Percentiles rank a stretch among this genome's conserved stretches.
These are phyloP conservation scores for Hypoxylon crocopeplum DNA, from an alignment of 495 filamentous ascomycete species.

Conservation along the genomic window DNA sequence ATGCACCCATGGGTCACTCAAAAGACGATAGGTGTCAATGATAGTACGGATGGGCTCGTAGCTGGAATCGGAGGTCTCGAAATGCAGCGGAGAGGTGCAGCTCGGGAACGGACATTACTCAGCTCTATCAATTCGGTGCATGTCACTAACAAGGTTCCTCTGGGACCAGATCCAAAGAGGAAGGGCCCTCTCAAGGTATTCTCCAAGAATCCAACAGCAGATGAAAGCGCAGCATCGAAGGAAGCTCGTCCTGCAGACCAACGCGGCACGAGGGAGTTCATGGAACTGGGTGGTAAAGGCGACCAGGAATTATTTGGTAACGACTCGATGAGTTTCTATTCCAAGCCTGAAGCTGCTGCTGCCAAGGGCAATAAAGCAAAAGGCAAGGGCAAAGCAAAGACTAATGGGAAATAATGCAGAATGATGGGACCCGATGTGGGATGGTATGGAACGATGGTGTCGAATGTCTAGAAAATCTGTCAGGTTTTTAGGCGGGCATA, in stretches of 20 bases:
- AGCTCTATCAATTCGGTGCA: slow-evolving; percentile 81
- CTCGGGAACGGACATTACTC: slow-evolving; percentile 84
- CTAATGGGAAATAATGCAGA: slow-evolving; percentile 17
- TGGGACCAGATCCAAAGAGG: slow-evolving; percentile 54
- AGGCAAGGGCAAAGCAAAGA: slow-evolving; percentile 38
- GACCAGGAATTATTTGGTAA: slow-evolving; percentile 78
- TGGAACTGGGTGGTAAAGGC: slow-evolving; percentile 80
- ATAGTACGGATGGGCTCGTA: slow-evolving; percentile 93
- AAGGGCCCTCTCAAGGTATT: slow-evolving; percentile 75
- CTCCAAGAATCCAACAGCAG: slow-evolving; percentile 68
- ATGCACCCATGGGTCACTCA: slow-evolving; percentile 87
- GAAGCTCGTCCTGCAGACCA: slow-evolving; percentile 70
- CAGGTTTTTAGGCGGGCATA: background rate
- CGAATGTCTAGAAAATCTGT: slow-evolving; percentile 5
- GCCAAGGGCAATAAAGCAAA: slow-evolving; percentile 40
- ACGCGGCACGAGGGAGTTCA: slow-evolving; percentile 75
- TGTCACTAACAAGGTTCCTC: slow-evolving; percentile 66
- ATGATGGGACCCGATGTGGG: background rate
- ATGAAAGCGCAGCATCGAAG: slow-evolving; percentile 32
- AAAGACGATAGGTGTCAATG: slow-evolving; percentile 62
- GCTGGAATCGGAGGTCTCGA: slow-evolving; percentile 81
- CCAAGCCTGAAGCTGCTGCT: slow-evolving; percentile 44
- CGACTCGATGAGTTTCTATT: slow-evolving; percentile 59
- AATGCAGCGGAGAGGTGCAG: slow-evolving; percentile 79
- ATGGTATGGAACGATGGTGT: background rate